Evolutionary conservation across 345 rosid genomes (phyloP).

Genomic region (Sisymbrium altissimum): DNA sequence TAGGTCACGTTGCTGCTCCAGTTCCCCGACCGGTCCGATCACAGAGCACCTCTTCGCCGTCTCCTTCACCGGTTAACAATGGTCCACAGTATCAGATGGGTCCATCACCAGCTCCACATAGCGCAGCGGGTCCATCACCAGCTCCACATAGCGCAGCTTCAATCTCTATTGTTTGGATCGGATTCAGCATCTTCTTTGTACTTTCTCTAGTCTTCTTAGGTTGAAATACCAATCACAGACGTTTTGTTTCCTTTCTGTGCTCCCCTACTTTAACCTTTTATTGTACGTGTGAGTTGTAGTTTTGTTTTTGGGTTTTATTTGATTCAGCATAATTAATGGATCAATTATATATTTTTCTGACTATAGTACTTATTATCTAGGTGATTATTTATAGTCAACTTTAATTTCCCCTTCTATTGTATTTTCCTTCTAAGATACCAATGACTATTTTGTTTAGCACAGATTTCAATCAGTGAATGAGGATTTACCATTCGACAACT

Average conservation of each 20-base stretch:
- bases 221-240: neutral
- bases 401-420: too few species aligned
- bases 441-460: too few species aligned
- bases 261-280: neutral
- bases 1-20: neutral
- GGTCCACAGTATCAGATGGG: neutral
- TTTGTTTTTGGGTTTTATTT: neutral
- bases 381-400: too few species aligned
- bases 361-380: neutral
- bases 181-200: neutral
- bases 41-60: neutral
- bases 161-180: neutral
- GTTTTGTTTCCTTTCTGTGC: neutral
- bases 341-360: neutral
- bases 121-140: neutral
- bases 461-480: too few species aligned
- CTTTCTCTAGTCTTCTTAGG: neutral
- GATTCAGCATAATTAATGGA: neutral
- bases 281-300: neutral
- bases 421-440: too few species aligned
- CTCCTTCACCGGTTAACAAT: neutral
- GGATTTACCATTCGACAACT: too few species aligned
- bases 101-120: neutral
- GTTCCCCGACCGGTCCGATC: neutral
- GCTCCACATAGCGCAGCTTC: neutral